These are phyloP conservation scores for Escovopsis weberi DNA, from an alignment of 2,329 filamentous ascomycete genomes.

Conservation along the genomic window DNA sequence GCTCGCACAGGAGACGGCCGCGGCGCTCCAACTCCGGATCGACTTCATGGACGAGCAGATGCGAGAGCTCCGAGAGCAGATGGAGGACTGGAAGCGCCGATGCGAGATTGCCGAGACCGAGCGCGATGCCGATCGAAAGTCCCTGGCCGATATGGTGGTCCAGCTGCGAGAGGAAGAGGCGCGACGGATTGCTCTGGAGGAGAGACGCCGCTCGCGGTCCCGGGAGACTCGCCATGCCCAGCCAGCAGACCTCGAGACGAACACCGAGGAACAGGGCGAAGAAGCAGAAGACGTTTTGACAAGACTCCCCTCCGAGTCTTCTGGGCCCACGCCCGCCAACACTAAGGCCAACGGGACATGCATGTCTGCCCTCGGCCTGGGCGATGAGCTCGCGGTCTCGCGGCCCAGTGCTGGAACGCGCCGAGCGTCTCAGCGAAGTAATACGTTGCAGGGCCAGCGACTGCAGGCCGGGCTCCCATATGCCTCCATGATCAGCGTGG, in stretches of 20 bases:
- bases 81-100: slow-evolving; percentile 61
- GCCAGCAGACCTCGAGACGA: too few relatives aligned
- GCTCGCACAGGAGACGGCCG: slow-evolving; percentile 13
- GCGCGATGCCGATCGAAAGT: slow-evolving; percentile 54
- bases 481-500: slow-evolving; percentile 69
- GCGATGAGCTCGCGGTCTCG: slow-evolving; percentile 29
- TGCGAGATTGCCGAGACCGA: slow-evolving; percentile 74
- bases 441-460: slow-evolving; percentile 28
- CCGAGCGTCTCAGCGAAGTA: slow-evolving; percentile 23
- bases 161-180: slow-evolving; percentile 58
- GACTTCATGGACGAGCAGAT: slow-evolving; percentile 69
- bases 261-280: neutral
- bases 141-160: slow-evolving; percentile 75
- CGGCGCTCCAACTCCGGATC: slow-evolving; percentile 45
- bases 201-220: slow-evolving; percentile 23
- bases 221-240: slow-evolving; percentile 7
- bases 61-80: slow-evolving; percentile 63
- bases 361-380: slow-evolving; percentile 16
- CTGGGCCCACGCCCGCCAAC: slow-evolving; percentile 7
- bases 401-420: slow-evolving; percentile 36
- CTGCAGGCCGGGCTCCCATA: slow-evolving; percentile 50
- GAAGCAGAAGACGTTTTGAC: slow-evolving; percentile 8
- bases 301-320: slow-evolving; percentile 8
- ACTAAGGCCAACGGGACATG: slow-evolving; percentile 8
- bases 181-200: slow-evolving; percentile 27